Base-by-base conservation (phyloP, 345 rosid genomes). In the Anacardium occidentale region DNA sequence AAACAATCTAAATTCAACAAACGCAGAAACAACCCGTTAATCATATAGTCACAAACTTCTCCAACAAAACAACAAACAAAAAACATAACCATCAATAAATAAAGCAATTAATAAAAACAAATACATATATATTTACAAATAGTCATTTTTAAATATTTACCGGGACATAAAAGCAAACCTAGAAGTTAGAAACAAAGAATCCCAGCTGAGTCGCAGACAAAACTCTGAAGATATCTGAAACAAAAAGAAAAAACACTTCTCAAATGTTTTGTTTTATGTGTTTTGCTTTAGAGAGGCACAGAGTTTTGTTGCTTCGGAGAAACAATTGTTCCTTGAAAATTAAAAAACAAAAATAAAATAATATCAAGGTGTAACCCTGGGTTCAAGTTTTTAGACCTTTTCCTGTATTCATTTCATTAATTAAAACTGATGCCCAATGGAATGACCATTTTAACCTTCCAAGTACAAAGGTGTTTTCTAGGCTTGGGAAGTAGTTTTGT, bases 181-280 rank as follows among this genome's bases (percentile, higher is more conserved):
- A 3, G 44, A 55, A 56, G 59, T 72, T 73, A 9, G 64, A 68
- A 62, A 44, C 55, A n/a, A 32, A 62, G 55, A 15, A 47, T 25
- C 74, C 71, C 69, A 47, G 70, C 48, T 52, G 69, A 66, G 70
- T 60, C 54, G 75, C 75, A 61, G 65, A 60, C 64, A 24, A 29
- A 47, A 61, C 66, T 32, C 67, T 50, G 22, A 32, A 48, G 64
- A 24, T 45, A 50, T 45, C 47, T 26, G 44, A 64, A 42, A 69
- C 64, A 47, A 48, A 51, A 37, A 60, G 12, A 34, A 37, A n/a
- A n/a, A 29, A 29, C 32, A 29, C 32, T 32, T 22, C 32, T 55
- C 34, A 64, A 50, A 18, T 50, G 18, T 18, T 14, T 50, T 18
- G 37, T 21, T 29, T 57, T 24, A 60, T 37, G 15, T 14, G 20